phyloP scores from a whole-genome alignment of 768 basidiomycete species.

The Piloderma croceum region DNA sequence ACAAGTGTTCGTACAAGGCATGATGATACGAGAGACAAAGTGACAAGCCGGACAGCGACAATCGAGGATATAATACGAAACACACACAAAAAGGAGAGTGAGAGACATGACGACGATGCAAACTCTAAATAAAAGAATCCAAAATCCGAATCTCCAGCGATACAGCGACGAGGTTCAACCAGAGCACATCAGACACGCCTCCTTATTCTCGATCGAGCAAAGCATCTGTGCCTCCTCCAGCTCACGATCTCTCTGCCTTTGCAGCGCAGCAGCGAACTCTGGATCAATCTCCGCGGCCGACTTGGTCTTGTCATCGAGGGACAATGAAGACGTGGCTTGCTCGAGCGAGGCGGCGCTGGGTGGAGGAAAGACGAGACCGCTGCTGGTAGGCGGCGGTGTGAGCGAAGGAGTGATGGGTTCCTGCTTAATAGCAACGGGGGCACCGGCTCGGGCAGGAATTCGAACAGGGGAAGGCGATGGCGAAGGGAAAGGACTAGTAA shows the following conservation, averaged over 20 bases:
- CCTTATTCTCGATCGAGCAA: slow-evolving; percentile 91
- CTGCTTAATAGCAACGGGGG: slow-evolving; percentile 9
- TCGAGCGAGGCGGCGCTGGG: slow-evolving; percentile 23
- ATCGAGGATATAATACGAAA: too few species aligned
- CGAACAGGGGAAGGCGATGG: slow-evolving; percentile 17
- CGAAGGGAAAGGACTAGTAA: slow-evolving; percentile 20
- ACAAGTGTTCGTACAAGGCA: too few species aligned
- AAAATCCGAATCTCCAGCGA: too few species aligned
- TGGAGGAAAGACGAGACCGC: slow-evolving; percentile 17
- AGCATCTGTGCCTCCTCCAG: slow-evolving; percentile 74
- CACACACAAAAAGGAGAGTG: too few species aligned
- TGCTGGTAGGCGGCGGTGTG: slow-evolving; percentile 25
- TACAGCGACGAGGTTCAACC: slow-evolving; percentile 52
- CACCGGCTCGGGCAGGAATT: slow-evolving; percentile 24
- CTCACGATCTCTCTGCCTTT: slow-evolving; percentile 65
- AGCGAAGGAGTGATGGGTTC: slow-evolving; percentile 9
- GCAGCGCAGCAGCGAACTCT: slow-evolving; percentile 76
- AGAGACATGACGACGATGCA: too few species aligned
- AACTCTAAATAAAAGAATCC: too few species aligned
- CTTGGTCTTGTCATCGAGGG: slow-evolving; percentile 44
- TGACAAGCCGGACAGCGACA: too few species aligned
- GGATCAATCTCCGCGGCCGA: slow-evolving; percentile 57
- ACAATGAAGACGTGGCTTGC: slow-evolving; percentile 27
- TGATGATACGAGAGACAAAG: too few species aligned
- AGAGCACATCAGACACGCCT: slow-evolving; percentile 90